phyloP scores from a whole-genome alignment of 345 rosid species.

The Ailanthus altissimus region DNA sequence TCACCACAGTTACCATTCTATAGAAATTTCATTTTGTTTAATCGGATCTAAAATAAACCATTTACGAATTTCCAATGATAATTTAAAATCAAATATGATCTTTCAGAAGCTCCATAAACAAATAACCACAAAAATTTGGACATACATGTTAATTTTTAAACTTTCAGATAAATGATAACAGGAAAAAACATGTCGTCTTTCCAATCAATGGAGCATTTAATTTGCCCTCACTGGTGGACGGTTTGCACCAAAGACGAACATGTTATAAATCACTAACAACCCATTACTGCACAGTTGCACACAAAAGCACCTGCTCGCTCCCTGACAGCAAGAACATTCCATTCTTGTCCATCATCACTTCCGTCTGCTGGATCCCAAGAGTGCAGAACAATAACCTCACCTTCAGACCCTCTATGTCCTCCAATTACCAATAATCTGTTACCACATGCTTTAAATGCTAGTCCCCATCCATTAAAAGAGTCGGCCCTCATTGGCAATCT shows the following conservation, averaged over 20 bases:
- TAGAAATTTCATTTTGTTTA: background rate
- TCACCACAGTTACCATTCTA: background rate
- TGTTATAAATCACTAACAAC: constrained; percentile 31
- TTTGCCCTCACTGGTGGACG: constrained; percentile 2
- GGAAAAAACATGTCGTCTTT: background rate
- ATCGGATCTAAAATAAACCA: background rate
- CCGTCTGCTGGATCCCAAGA: constrained; percentile 41
- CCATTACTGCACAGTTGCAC: constrained; percentile 50
- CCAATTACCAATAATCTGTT: constrained; percentile 40
- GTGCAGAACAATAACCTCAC: constrained; percentile 39
- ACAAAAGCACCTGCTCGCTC: constrained; percentile 45
- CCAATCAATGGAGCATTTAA: background rate
- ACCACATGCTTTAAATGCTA: constrained; percentile 49
- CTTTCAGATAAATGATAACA: constrained; percentile 5
- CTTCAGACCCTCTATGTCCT: constrained; percentile 37
- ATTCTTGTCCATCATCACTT: constrained; percentile 24
- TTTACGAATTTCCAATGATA: background rate
- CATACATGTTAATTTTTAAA: background rate
- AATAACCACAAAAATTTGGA: background rate
- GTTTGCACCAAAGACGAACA: constrained; percentile 16
- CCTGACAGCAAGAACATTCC: constrained; percentile 43
- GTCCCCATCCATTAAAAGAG: constrained; percentile 49
- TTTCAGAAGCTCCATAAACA: background rate
- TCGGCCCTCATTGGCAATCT: constrained; percentile 42
- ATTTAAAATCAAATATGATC: background rate